Evolutionary conservation across 108 stramenopile species (phyloP), one percentile per base, ranked within the genome.

Genomic region (Cyclostephanos invisitatus): DNA sequence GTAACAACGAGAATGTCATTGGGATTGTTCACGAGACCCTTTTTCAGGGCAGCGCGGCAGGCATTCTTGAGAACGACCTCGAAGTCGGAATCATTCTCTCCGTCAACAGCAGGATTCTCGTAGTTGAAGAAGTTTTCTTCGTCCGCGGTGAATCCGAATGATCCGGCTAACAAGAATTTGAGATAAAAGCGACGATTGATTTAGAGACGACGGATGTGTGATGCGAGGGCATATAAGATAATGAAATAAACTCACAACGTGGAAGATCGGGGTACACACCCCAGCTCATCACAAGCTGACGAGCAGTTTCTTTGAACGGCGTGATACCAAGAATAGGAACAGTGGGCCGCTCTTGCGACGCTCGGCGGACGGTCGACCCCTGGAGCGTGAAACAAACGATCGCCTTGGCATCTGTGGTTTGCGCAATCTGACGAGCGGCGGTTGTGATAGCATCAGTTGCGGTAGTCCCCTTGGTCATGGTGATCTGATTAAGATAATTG

Each of bases 321-420:
- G 90, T 89, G 65, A 93, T 81, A 35, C 87, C 94, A 53, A 95
- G 56, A 36, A 95, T 86, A 35, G 94, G 94, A 53, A 88, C 87
- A 63, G 62, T 78, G 6, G 94, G 91, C 59, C 94, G 73, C 21
- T 84, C 83, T 73, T 87, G 87, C 18, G 90, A 84, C 11, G 91
- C 89, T 60, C 83, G 77, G 40, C 77, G 79, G 7, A 87, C 92
- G 7, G 94, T 95, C 10, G 85, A 78, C 0, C 94, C 94, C 28
- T 83, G 71, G 10, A 85, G 67, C 55, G 91, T 95, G 77, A 95
- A 95, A 48, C 81, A 87, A 21, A 91, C 87, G 56, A 95, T 87
- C 17, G 86, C 78, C 70, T 90, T 90, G 10, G 91, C 90, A 27
- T 65, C 55, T 48, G 86, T 75, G 35, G 87, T 86, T 36, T 73